Base-by-base conservation (phyloP, 2,329 filamentous ascomycete species). In the Trichophyton simii region DNA sequence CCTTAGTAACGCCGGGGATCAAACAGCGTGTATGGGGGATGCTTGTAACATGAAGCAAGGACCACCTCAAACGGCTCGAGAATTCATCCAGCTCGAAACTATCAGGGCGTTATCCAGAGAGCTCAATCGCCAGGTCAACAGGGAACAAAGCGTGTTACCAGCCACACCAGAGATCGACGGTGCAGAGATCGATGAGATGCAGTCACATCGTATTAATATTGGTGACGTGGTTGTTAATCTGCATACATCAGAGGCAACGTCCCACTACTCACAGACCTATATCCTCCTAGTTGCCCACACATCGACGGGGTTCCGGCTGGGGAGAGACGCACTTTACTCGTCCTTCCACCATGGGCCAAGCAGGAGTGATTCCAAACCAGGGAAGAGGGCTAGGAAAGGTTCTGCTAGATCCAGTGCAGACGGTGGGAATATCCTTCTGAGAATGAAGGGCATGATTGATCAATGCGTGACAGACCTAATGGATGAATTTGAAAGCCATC, bases 221-320 rank as follows among this genome's bases (percentile, higher is more conserved):
- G 55, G 28, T 58, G 55, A 58, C 41, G 41, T 50, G 41, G 58
- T 59, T 18, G n/a, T 59, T 44, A 59, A 50, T 36, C 66, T 70
- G 8, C 69, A 70, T 61, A 68, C 68, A 0, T 76, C 77, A 8
- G 76, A 80, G 65, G 66, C 72, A 22, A 79, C 78, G 1, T 66
- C 71, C 9, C 73, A 78, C 48, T 71, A 70, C 9, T 77, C 77
- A 55, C 75, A 77, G 4, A 69, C 79, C 41, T 84, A 84, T 61
- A 67, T 85, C 20, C 74, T 85, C 15, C 70, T 84, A 13, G 78
- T 83, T 11, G 82, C 81, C 0, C 79, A 79, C 25, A 79, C 76
- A 1, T 72, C 72, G 0, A 76, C 72, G 0, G 77, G 78, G 0
- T 76, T 79, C 63, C 75, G 72, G 36, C 72, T 85, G 9, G 82